phyloP scores from a whole-genome alignment of 2,329 filamentous ascomycete genomes.

The Aspergillus amoenus region DNA sequence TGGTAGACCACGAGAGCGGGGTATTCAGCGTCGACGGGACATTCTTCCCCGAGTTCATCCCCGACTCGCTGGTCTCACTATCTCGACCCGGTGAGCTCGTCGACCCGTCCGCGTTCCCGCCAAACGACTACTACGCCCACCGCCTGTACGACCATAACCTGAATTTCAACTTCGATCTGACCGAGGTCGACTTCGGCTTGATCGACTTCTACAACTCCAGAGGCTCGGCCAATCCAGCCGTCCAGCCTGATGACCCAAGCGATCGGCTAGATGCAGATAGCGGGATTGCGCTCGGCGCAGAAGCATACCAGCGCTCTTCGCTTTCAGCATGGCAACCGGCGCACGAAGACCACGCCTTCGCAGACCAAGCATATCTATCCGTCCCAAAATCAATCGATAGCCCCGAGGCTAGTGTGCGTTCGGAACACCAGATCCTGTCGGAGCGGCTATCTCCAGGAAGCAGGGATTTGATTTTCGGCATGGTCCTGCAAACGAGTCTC shows the following conservation, averaged over 20 bases:
- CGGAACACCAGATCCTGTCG: conserved; percentile 21
- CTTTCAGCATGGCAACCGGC: conserved; percentile 30
- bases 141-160: conserved; percentile 21
- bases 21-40: conserved; percentile 31
- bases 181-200: conserved; percentile 28
- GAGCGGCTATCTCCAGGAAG: conserved; percentile 31
- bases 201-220: conserved; percentile 28
- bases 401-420: conserved; percentile 15
- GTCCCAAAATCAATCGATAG: conserved; percentile 27
- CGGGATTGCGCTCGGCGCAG: conserved; percentile 28
- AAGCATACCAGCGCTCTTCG: conserved; percentile 30
- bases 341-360: conserved; percentile 25
- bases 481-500: conserved; percentile 60
- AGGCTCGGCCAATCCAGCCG: conserved; percentile 8
- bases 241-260: conserved; percentile 13
- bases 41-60: conserved; percentile 32
- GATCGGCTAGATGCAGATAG: conserved; percentile 17
- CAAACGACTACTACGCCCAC: conserved; percentile 26
- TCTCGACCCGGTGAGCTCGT: conserved; percentile 23
- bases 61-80: conserved; percentile 26
- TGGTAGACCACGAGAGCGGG: conserved; percentile 27
- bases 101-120: conserved; percentile 17
- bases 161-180: conserved; percentile 26
- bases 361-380: conserved; percentile 28
- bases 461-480: conserved; percentile 63